Evolutionary conservation across 2,329 filamentous ascomycete species (phyloP).

Genomic region (Cyclaneusma minus): DNA sequence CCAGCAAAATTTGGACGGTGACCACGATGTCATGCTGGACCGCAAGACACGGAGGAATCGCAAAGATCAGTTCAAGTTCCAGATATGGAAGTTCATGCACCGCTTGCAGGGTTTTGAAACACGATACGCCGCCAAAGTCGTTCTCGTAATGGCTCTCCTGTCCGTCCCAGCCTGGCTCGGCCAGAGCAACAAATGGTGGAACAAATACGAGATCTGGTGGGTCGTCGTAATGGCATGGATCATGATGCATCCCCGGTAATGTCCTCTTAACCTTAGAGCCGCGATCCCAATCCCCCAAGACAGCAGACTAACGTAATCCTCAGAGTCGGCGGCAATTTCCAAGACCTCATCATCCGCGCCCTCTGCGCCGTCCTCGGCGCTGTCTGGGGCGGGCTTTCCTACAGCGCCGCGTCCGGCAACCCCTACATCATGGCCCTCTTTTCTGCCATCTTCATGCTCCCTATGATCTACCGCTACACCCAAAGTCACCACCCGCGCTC

Average conservation of each 20-base stretch:
- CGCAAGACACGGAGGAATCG: constrained; percentile 21
- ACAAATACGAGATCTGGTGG: constrained; percentile 41
- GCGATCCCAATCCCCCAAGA: constrained; percentile 1
- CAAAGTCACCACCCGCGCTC: constrained; percentile 40
- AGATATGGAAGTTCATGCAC: constrained; percentile 32
- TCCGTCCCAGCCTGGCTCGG: constrained; percentile 37
- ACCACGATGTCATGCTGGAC: constrained; percentile 23
- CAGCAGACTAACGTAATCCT: too few relatives aligned
- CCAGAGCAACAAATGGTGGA: constrained; percentile 33
- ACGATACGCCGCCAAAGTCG: constrained; percentile 40
- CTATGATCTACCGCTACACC: constrained; percentile 40
- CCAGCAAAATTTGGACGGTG: constrained; percentile 18
- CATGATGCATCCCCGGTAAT: constrained; percentile 33
- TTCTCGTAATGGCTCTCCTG: constrained; percentile 31
- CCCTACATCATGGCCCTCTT: constrained; percentile 39
- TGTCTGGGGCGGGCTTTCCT: constrained; percentile 36
- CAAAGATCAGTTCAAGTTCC: constrained; percentile 26
- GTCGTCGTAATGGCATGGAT: constrained; percentile 40
- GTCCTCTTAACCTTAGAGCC: constrained; percentile 1
- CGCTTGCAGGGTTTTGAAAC: constrained; percentile 41
- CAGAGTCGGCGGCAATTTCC: constrained; percentile 39
- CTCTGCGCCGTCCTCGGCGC: constrained; percentile 34
- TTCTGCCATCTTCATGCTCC: constrained; percentile 39
- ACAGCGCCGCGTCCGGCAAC: constrained; percentile 33
- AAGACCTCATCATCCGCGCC: constrained; percentile 37